phyloP scores from a whole-genome alignment of 176 grass and related monocot genomes.

The Triticum timopheevii region DNA sequence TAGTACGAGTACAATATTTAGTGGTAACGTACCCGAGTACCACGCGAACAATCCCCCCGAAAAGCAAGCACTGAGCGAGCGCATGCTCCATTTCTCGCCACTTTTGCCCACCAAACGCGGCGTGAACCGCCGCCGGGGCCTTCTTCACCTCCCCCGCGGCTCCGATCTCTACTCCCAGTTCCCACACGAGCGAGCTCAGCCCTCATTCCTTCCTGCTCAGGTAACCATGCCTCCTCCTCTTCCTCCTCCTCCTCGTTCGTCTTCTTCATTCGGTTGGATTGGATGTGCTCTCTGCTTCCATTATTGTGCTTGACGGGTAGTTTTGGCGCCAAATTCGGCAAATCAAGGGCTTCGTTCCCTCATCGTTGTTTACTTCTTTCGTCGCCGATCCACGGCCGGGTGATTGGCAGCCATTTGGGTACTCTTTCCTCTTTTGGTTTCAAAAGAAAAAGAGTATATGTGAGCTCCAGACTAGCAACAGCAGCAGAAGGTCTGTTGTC shows the following conservation, averaged over 20 bases:
- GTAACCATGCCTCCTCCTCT: neutral
- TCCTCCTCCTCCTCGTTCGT: too few relatives aligned
- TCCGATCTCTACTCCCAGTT: neutral
- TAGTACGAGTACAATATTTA: neutral
- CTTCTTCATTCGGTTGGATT: neutral
- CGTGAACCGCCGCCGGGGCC: neutral
- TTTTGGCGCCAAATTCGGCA: neutral
- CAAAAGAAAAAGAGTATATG: neutral
- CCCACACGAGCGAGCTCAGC: neutral
- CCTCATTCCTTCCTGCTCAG: neutral
- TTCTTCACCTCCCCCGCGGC: neutral
- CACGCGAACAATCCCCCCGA: neutral
- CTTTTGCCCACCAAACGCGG: constrained; percentile 28
- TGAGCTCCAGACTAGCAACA: neutral
- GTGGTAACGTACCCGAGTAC: neutral
- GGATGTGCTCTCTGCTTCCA: neutral
- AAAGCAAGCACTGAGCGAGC: neutral
- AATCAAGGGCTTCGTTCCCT: neutral
- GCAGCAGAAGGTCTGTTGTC: neutral
- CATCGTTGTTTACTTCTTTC: neutral
- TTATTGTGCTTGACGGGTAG: neutral
- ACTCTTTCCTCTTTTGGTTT: neutral
- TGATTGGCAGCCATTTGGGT: neutral
- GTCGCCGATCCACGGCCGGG: neutral
- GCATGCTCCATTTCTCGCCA: neutral